Percentiles rank a stretch among this genome's conserved stretches.
Evolutionary conservation across 2,329 filamentous ascomycete genomes (phyloP).

Genomic region (Plectosphaerella plurivora): DNA sequence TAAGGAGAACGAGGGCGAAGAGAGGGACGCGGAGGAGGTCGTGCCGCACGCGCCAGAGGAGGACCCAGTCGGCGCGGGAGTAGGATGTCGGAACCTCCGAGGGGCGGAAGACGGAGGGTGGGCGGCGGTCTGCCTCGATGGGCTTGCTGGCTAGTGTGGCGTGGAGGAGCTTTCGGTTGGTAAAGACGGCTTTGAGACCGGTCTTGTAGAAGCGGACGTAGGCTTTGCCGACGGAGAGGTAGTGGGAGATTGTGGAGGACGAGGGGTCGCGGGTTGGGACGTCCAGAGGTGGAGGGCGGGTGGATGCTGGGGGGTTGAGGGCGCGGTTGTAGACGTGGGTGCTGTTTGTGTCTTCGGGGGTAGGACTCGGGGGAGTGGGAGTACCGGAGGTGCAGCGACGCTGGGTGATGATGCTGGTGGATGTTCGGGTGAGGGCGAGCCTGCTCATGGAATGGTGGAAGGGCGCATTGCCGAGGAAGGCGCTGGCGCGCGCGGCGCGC

Average conservation of each 20-base stretch:
- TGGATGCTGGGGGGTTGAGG: constrained; percentile 69
- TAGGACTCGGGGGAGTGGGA: background rate
- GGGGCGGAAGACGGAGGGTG: constrained; percentile 33
- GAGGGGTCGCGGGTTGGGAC: constrained; percentile 51
- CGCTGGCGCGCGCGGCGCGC: constrained; percentile 11
- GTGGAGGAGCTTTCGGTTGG: constrained; percentile 55
- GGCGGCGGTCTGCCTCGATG: constrained; percentile 53
- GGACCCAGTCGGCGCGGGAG: constrained; percentile 66
- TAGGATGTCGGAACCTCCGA: constrained; percentile 26
- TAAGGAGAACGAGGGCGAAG: constrained; percentile 69
- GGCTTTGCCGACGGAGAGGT: constrained; percentile 61
- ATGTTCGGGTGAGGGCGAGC: constrained; percentile 3
- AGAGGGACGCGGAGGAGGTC: constrained; percentile 75
- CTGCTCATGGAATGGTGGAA: constrained; percentile 2
- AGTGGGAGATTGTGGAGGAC: constrained; percentile 34
- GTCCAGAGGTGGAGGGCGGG: constrained; percentile 65
- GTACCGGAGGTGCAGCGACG: background rate
- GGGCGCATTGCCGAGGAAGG: background rate
- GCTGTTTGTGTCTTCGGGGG: background rate
- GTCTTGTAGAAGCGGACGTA: constrained; percentile 86
- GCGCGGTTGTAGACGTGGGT: constrained; percentile 17
- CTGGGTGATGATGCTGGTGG: background rate
- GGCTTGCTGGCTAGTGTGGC: constrained; percentile 38
- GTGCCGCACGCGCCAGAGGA: constrained; percentile 61
- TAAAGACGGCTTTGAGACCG: constrained; percentile 69